A percentile compares a stretch with the other conserved stretches of the same genome.
Conservation (phyloP, 2,329 filamentous ascomycete species). For the Helotiales sp. region DNA sequence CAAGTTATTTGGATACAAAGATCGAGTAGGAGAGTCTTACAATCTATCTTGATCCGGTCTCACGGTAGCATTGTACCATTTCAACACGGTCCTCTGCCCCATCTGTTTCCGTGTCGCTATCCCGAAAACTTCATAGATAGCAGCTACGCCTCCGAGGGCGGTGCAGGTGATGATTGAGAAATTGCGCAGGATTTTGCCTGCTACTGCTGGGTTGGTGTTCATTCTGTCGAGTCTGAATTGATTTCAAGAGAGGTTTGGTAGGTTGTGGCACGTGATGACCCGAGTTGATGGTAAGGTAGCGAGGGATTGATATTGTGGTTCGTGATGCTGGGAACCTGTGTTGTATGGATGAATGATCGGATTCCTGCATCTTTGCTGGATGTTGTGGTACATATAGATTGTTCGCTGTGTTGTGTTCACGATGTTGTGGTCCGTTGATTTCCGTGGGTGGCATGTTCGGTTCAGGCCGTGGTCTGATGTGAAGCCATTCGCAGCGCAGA, state of each 20-base stretch:
- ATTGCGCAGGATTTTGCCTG: background rate
- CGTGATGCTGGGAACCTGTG: too few relatives aligned
- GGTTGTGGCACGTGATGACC: background rate
- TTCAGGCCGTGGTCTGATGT: background rate
- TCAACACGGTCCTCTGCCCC: background rate
- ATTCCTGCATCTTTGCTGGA: background rate
- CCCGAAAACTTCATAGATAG: background rate
- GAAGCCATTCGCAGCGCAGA: background rate
- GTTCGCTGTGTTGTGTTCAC: background rate
- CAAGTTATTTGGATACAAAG: background rate
- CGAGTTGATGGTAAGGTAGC: background rate
- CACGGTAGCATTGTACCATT: background rate
- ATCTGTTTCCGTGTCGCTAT: background rate
- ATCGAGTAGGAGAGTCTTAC: background rate
- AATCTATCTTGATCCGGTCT: background rate
- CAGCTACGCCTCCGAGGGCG: background rate
- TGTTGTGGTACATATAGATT: background rate
- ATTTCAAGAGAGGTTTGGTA: background rate
- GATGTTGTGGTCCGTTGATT: background rate
- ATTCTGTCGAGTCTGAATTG: background rate
- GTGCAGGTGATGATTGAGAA: background rate
- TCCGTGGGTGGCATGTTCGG: background rate
- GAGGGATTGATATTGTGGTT: too few relatives aligned
- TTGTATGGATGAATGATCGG: background rate
- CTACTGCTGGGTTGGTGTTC: background rate